Base-by-base conservation (phyloP, 176 grass and related monocot genomes). In the Puccinellia tenuiflora region DNA sequence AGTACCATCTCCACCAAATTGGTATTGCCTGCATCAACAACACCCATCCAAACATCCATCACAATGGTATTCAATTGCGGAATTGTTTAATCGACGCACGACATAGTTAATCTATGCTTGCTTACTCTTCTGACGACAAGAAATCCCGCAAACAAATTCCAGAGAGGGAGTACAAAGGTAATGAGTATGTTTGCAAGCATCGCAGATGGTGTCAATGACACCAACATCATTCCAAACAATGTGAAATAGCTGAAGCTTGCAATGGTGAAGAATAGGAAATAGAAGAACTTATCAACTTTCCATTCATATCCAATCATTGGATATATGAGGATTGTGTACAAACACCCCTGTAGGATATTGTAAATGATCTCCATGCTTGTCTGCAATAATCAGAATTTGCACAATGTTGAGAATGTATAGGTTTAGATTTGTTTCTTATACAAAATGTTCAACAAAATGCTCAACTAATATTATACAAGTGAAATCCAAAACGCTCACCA, bases 121-220 rank as follows among this genome's bases (percentile, higher is more conserved):
- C 88, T 73, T 85, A 97, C 94, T 71, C 80, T 83, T 79, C 89
- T 88, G n/a, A 88, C 39, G 15, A 97, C n/a, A 6, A 97, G 40
- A 77, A 92, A 97, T 67, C 94, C 94, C 2, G 89, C 70, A 79
- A 94, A 97, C 38, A 88, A 70, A 54, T 97, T 97, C 94, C 91
- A 97, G 22, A 90, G 89, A 37, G 86, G 81, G 6, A n/a, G n/a
- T n/a, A n/a, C n/a, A n/a, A n/a, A n/a, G n/a, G n/a, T n/a, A n/a
- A n/a, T n/a, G n/a, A n/a, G 57, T 26, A 97, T 90, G 64, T 48
- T 82, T 94, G n/a, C n/a, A n/a, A n/a, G n/a, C n/a, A n/a, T n/a
- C n/a, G n/a, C n/a, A n/a, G n/a, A n/a, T n/a, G n/a, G n/a, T n/a
- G n/a, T n/a, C n/a, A n/a, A n/a, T n/a, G n/a, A n/a, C n/a, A n/a